These are phyloP conservation scores for Sugiyamaella qingdaonensis DNA, from an alignment of 805 yeast species.

Conservation along the genomic window DNA sequence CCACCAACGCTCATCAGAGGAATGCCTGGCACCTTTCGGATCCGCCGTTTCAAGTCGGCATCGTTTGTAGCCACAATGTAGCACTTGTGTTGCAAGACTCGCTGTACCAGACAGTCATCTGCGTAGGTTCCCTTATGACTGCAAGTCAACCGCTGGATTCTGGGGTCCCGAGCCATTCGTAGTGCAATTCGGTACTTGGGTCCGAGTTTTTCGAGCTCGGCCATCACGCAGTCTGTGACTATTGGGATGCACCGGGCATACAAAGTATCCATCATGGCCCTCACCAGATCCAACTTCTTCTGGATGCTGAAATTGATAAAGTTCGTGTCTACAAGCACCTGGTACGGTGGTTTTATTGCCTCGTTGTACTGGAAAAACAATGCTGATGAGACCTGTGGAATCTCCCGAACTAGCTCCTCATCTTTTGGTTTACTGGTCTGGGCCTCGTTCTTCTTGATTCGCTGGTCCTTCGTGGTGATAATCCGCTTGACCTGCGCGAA, in stretches of 20 bases:
- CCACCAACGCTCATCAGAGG: slow-evolving; percentile 97
- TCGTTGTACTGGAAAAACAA: slow-evolving; percentile 90
- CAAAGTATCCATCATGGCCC: slow-evolving; percentile 94
- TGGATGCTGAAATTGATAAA: slow-evolving; percentile 95
- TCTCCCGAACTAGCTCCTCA: slow-evolving; percentile 66
- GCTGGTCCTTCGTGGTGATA: slow-evolving; percentile 61
- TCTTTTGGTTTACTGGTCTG: slow-evolving; percentile 47
- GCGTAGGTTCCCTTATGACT: slow-evolving; percentile 96
- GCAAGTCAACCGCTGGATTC: slow-evolving; percentile 82
- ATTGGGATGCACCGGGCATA: slow-evolving; percentile 94
- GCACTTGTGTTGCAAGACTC: slow-evolving; percentile 95
- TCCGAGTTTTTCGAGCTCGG: slow-evolving; percentile 94
- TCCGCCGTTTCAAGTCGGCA: slow-evolving; percentile 90
- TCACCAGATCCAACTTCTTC: slow-evolving; percentile 88
- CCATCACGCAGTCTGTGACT: slow-evolving; percentile 96
- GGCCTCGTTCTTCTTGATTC: slow-evolving; percentile 37
- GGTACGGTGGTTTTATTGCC: slow-evolving; percentile 97
- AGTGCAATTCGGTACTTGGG: slow-evolving; percentile 92
- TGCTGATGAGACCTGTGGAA: slow-evolving; percentile 95
- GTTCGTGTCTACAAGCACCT: slow-evolving; percentile 92
- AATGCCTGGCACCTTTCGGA: slow-evolving; percentile 95
- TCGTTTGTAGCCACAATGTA: slow-evolving; percentile 97
- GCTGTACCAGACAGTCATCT: slow-evolving; percentile 90
- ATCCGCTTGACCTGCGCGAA: slow-evolving; percentile 89
- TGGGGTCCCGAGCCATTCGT: slow-evolving; percentile 87